Evolutionary conservation across 192 early-diverging fungal species (phyloP).

Genomic region (Coemansia sp.): DNA sequence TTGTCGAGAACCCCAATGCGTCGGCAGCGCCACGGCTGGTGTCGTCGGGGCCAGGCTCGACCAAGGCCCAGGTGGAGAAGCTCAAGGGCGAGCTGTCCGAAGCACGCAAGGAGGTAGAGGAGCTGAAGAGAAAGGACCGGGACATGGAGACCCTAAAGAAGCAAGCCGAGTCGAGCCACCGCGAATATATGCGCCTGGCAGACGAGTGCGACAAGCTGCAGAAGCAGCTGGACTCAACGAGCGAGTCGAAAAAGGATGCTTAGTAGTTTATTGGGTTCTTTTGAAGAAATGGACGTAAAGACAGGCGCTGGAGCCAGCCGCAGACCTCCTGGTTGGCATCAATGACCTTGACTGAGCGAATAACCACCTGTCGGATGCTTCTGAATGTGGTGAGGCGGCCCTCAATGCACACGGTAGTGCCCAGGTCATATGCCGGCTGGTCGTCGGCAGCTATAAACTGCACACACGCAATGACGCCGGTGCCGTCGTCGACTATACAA

Average conservation of each 20-base stretch:
- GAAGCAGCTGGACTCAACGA: constrained; percentile 29
- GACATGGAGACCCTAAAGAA: constrained; percentile 54
- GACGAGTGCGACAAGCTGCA: constrained; percentile 41
- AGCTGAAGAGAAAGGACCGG: constrained; percentile 41
- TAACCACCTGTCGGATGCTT: constrained; percentile 30
- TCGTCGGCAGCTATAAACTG: constrained; percentile 30
- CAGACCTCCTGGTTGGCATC: constrained; percentile 36
- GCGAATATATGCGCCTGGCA: constrained; percentile 54
- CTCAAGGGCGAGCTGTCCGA: constrained; percentile 37
- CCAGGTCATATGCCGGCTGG: constrained; percentile 15
- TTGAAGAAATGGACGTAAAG: constrained; percentile 20
- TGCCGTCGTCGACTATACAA: constrained; percentile 44
- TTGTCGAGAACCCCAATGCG: constrained; percentile 23
- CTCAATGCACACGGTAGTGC: constrained; percentile 27
- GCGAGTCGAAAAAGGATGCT: constrained; percentile 50
- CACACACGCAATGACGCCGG: constrained; percentile 41
- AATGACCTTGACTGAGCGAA: constrained; percentile 12
- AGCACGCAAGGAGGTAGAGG: constrained; percentile 47
- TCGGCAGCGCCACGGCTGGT: constrained; percentile 16
- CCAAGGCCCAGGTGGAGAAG: constrained; percentile 32
- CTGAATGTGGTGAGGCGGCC: constrained; percentile 34
- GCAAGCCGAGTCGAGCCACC: constrained; percentile 50
- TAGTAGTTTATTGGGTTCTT: constrained; percentile 1
- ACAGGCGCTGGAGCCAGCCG: constrained; percentile 44
- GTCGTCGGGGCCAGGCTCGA: constrained; percentile 21